Evolutionary conservation across 805 yeast genomes (phyloP).

Genomic region (Candida coleopterorum): DNA sequence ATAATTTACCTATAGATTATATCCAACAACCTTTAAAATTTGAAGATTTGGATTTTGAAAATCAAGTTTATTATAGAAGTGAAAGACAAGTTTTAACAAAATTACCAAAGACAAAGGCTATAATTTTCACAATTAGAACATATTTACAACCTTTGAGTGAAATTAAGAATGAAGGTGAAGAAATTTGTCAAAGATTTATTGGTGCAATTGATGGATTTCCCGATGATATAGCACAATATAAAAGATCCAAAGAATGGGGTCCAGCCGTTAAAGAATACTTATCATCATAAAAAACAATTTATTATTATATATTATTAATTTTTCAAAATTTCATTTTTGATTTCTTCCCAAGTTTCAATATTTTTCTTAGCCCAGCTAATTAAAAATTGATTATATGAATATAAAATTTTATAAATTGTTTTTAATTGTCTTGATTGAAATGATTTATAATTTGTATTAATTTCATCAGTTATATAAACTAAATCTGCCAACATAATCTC

Average conservation of each 20-base stretch:
- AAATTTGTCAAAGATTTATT: slow-evolving; percentile 45
- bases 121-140: slow-evolving; percentile 38
- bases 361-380: slow-evolving; percentile 66
- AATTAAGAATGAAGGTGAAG: slow-evolving; percentile 27
- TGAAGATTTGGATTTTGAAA: slow-evolving; percentile 33
- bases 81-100: slow-evolving; percentile 39
- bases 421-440: slow-evolving; percentile 49
- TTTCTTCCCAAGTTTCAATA: slow-evolving; percentile 63
- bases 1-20: slow-evolving; percentile 24
- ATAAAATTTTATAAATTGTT: slow-evolving; percentile 47
- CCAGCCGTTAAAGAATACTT: slow-evolving; percentile 46
- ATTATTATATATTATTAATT: no score
- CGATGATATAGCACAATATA: slow-evolving; percentile 54
- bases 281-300: no score
- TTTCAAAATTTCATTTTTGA: slow-evolving; percentile 37
- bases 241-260: slow-evolving; percentile 65
- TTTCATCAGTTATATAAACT: slow-evolving; percentile 37
- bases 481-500: slow-evolving; percentile 37
- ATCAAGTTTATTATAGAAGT: slow-evolving; percentile 37
- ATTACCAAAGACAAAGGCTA: slow-evolving; percentile 34
- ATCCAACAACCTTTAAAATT: slow-evolving; percentile 20
- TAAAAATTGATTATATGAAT: slow-evolving; percentile 51
- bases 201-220: slow-evolving; percentile 66
- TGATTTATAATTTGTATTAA: slow-evolving; percentile 43
- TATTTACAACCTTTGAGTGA: slow-evolving; percentile 33